Conservation (phyloP, 768 basidiomycete species). For the Russula sp. region DNA sequence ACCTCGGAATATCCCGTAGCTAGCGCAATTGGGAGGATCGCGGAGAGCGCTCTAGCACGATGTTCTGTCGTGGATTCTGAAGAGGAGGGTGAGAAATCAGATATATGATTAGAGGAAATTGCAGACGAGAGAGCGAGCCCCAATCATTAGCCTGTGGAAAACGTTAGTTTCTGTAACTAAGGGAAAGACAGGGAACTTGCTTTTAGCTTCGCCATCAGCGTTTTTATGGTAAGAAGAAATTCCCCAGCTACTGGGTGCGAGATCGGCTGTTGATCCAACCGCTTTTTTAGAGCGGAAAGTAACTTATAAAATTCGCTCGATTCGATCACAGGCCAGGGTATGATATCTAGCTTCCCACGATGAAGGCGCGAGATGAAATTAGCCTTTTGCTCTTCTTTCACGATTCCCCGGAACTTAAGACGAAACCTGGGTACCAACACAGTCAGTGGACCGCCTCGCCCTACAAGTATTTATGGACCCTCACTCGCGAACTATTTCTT, state of each 20-base stretch:
- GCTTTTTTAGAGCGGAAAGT: conserved; percentile 48
- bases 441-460: not conserved
- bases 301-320: conserved; percentile 57
- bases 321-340: conserved; percentile 68
- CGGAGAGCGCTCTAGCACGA: conserved; percentile 40
- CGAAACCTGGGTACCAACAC: conserved; percentile 44
- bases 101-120: not conserved
- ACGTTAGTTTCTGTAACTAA: not conserved
- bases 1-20: conserved; percentile 47
- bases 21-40: conserved; percentile 48
- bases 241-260: conserved; percentile 52
- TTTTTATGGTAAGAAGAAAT: conserved; percentile 57
- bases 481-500: conserved; percentile 57
- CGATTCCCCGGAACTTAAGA: conserved; percentile 59
- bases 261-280: conserved; percentile 47
- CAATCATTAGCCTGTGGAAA: conserved; percentile 56
- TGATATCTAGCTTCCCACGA: conserved; percentile 51
- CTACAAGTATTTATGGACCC: conserved; percentile 26
- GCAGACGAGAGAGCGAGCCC: conserved; percentile 60
- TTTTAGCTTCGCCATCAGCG: conserved; percentile 66
- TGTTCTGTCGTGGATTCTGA: conserved; percentile 50
- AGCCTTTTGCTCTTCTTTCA: conserved; percentile 55
- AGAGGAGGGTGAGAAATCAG: not conserved
- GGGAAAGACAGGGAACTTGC: conserved; percentile 33
- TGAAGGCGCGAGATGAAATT: conserved; percentile 65